Evolutionary conservation across 2,329 filamentous ascomycete genomes (phyloP), one percentile per base, ranked within the genome.

Genomic region (Claviceps pazoutovae): DNA sequence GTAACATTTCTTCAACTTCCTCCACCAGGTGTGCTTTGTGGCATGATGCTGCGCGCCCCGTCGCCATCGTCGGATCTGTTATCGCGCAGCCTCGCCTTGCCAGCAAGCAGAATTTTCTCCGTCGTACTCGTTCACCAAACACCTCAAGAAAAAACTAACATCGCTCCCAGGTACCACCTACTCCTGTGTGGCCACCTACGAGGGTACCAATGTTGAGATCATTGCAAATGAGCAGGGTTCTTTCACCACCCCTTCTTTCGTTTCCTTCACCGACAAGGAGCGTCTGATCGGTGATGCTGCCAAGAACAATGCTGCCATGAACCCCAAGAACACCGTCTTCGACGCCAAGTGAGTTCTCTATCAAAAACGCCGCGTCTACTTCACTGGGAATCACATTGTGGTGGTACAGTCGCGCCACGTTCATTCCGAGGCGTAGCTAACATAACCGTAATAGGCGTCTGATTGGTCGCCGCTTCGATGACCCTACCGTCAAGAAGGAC

Each of bases 251-350:
- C 93, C 93, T 62, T 97, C 93, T 53, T 98, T 96, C 80, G 93
- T 98, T 70, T 95, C 88, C 65, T 98, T 98, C 83, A 96, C 89
- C 70, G 84, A 91, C 66, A 88, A 95, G 79, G 93, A 98, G 82
- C 90, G 93, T 74, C 78, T 98, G 76, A 97, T 97, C 68, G 93
- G 93, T 79, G 93, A 97, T 82, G 91, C 93, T 56, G 93, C 93
- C 69, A 98, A 97, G 87, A 98, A 98, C 81, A 90, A 96, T 83
- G 93, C 91, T 69, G 91, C 93, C 67, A 95, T 97, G 88, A 98
- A 98, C 87, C 93, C 93, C 58, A 74, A 74, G 70, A 97, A 97
- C 80, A 98, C 93, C 64, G 81, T 98, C 75, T 98, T 97, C 77
- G 93, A 98, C 75, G 87, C 95, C 82, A 98, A 97, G 89, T 93